Evolutionary conservation across 192 early-diverging fungal genomes (phyloP).

Genomic region (Backusella sp.): DNA sequence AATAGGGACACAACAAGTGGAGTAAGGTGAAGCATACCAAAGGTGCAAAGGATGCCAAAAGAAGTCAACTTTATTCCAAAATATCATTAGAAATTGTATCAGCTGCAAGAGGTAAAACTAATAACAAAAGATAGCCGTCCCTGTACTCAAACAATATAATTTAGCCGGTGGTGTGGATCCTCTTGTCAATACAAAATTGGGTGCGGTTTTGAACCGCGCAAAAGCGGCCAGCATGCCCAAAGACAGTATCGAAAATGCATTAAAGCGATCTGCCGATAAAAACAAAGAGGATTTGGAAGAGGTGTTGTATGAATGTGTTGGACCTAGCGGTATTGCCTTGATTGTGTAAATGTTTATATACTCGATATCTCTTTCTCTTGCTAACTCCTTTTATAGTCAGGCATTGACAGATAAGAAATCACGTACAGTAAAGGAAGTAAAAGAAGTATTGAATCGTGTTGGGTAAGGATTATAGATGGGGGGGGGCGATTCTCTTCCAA

Average conservation of each 20-base stretch:
- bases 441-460: conserved; percentile 50
- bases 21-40: conserved; percentile 61
- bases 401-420: conserved; percentile 58
- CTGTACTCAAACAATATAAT: neutral
- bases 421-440: conserved; percentile 63
- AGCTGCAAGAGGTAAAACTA: conserved; percentile 50
- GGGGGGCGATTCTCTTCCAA: too few species aligned
- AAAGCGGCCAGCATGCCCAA: conserved; percentile 65
- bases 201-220: conserved; percentile 56
- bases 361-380: neutral
- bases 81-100: conserved; percentile 63
- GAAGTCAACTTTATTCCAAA: conserved; percentile 51
- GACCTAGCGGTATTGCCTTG: conserved; percentile 57
- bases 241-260: conserved; percentile 65
- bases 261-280: conserved; percentile 58
- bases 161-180: conserved; percentile 59
- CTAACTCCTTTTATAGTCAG: conserved; percentile 29
- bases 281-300: conserved; percentile 46
- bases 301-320: conserved; percentile 65
- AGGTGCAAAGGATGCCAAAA: conserved; percentile 55
- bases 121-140: too few species aligned
- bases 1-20: conserved; percentile 63
- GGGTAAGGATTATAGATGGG: too few species aligned
- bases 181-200: conserved; percentile 53
- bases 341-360: conserved; percentile 52